phyloP scores from a whole-genome alignment of 495 filamentous ascomycete species.

The Sporormia fimetaria region DNA sequence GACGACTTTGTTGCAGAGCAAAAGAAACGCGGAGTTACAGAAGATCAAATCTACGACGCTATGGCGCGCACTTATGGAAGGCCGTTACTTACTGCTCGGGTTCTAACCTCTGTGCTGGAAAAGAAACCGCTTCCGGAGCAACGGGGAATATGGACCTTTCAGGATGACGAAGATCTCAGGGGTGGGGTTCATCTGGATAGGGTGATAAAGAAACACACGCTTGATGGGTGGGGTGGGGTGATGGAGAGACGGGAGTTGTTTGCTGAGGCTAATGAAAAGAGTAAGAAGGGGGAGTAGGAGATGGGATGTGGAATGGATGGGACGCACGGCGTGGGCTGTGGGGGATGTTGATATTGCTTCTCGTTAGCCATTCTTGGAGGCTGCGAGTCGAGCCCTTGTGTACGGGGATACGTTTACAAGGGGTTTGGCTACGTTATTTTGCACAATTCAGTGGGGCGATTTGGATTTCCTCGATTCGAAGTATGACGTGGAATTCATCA shows the following conservation, averaged over 20 bases:
- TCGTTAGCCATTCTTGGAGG: too few species aligned
- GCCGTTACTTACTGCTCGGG: constrained; percentile 3
- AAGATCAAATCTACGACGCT: constrained; percentile 8
- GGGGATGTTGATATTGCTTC: too few species aligned
- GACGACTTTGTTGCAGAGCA: constrained; percentile 10
- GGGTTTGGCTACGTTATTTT: too few species aligned
- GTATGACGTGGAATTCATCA: too few species aligned
- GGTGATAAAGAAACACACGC: constrained; percentile 16
- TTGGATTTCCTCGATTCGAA: too few species aligned
- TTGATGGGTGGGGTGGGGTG: constrained; percentile 20
- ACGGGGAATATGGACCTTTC: constrained; percentile 22
- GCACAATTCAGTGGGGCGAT: too few species aligned
- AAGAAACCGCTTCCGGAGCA: constrained; percentile 5
- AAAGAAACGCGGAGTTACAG: constrained; percentile 6
- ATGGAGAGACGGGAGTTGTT: constrained; percentile 12
- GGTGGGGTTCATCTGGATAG: constrained; percentile 4
- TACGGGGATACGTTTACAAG: too few species aligned
- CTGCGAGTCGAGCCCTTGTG: too few species aligned
- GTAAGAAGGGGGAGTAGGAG: too few species aligned
- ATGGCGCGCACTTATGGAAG: constrained; percentile 7
- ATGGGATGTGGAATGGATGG: too few species aligned
- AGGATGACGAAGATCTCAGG: constrained; percentile 21
- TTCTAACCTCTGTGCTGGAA: constrained; percentile 6
- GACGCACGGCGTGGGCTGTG: too few species aligned
- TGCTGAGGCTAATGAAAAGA: too few species aligned